Evolutionary conservation across 2,329 filamentous ascomycete genomes (phyloP).

Genomic region (Claviceps quebecensis): DNA sequence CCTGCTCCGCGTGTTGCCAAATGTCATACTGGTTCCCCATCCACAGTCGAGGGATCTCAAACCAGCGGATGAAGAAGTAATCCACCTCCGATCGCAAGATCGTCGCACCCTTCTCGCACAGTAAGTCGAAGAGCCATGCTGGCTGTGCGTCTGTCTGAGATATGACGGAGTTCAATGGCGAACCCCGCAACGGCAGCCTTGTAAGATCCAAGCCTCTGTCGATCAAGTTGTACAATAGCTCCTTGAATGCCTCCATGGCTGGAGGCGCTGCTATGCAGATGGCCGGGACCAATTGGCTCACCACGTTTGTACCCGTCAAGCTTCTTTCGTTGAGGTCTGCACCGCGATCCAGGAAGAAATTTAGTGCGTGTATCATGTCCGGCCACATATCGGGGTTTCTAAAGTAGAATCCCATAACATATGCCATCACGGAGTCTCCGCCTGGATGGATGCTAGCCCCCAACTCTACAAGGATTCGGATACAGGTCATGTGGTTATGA

Average conservation of each 20-base stretch:
- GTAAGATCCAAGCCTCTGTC: not conserved
- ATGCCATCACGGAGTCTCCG: not conserved
- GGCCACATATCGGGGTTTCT: not conserved
- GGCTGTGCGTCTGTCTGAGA: not conserved
- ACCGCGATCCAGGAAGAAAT: not conserved
- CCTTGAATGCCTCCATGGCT: not conserved
- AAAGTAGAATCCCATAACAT: not conserved
- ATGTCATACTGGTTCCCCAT: not conserved
- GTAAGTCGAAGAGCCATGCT: not conserved
- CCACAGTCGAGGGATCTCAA: not conserved
- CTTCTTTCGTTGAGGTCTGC: not conserved
- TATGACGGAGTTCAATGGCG: not conserved
- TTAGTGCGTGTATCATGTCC: not conserved
- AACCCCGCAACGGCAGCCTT: not conserved
- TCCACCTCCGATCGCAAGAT: not conserved
- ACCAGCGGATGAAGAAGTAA: not conserved
- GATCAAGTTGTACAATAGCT: not conserved
- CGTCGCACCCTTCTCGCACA: not conserved
- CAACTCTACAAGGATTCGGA: not conserved
- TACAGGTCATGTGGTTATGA: not conserved
- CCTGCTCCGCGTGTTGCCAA: not conserved
- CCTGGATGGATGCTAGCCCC: conserved; percentile 1
- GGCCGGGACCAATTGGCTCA: not conserved
- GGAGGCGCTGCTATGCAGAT: not conserved
- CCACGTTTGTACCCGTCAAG: not conserved